Conservation (phyloP, 208 protist genomes). For the Trichomonas tenax region DNA sequence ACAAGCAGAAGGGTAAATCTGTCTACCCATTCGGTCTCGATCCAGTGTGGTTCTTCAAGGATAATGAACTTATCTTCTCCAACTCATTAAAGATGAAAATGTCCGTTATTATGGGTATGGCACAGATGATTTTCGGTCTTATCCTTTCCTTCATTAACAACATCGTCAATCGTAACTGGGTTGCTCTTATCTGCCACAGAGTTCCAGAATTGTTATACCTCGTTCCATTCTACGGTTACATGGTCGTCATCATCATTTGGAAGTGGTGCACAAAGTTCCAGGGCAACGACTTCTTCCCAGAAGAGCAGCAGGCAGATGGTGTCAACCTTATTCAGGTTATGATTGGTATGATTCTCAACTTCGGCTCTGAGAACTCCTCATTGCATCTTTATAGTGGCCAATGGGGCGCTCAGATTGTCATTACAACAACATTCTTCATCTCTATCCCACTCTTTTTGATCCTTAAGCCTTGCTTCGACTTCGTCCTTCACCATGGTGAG, state of each 20-base stretch:
- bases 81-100: conserved; percentile 98
- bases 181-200: conserved; percentile 47
- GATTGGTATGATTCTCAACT: neutral
- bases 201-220: conserved; percentile 87
- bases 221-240: conserved; percentile 61
- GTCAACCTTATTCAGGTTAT: conserved; percentile 10
- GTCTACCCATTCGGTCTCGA: conserved; percentile 54
- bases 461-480: neutral
- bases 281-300: neutral
- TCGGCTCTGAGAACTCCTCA: neutral
- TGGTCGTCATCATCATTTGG: conserved; percentile 80
- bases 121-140: conserved; percentile 83
- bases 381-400: neutral
- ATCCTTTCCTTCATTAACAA: conserved; percentile 65
- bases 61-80: conserved; percentile 83
- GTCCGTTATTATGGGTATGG: conserved; percentile 65
- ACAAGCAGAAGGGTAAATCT: neutral
- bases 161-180: conserved; percentile 29
- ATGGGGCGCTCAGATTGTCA: neutral
- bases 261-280: conserved; percentile 77
- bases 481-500: neutral
- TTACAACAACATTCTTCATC: neutral
- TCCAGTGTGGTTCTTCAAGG: conserved; percentile 40
- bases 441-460: conserved; percentile 27
- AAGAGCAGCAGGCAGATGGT: neutral